Conservation (phyloP, 345 rosid genomes). For the Hypericum perforatum region DNA sequence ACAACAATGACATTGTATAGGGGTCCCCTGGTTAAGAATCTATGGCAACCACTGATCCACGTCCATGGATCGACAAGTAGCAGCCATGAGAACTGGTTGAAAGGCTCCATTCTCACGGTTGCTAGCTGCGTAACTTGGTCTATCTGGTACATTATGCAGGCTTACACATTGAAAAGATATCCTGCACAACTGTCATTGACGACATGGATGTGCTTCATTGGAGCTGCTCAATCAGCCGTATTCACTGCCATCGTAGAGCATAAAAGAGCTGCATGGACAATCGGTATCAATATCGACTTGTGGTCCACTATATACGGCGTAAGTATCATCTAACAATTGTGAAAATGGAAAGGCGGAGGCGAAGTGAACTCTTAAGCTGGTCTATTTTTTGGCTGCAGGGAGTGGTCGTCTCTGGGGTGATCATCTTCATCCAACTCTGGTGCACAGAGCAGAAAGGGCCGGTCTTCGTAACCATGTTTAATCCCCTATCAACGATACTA, state of each 20-base stretch:
- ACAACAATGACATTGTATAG: slow-evolving; percentile 45
- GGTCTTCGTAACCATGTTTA: slow-evolving; percentile 57
- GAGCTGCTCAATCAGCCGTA: slow-evolving; percentile 54
- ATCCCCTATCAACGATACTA: slow-evolving; percentile 41
- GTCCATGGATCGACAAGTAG: slow-evolving; percentile 15
- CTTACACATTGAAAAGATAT: slow-evolving; percentile 43
- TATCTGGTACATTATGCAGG: slow-evolving; percentile 63
- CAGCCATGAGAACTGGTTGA: slow-evolving; percentile 43
- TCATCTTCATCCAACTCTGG: slow-evolving; percentile 38
- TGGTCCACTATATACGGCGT: slow-evolving; percentile 54
- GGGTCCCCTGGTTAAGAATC: slow-evolving; percentile 35
- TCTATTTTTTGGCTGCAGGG: slow-evolving; percentile 28
- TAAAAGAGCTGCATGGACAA: slow-evolving; percentile 37
- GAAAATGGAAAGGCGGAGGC: neutral
- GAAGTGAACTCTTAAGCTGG: neutral
- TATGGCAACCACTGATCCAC: slow-evolving; percentile 32
- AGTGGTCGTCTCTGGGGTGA: slow-evolving; percentile 39
- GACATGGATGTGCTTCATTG: slow-evolving; percentile 50
- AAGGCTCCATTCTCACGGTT: slow-evolving; percentile 48
- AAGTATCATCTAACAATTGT: slow-evolving; percentile 11
- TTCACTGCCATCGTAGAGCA: slow-evolving; percentile 38
- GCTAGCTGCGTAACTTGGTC: slow-evolving; percentile 62
- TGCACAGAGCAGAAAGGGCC: slow-evolving; percentile 53
- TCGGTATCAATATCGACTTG: slow-evolving; percentile 44
- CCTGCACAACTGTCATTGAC: slow-evolving; percentile 59